These are phyloP conservation scores for Penicillium ucsense DNA, from an alignment of 495 filamentous ascomycete species.

Conservation along the genomic window DNA sequence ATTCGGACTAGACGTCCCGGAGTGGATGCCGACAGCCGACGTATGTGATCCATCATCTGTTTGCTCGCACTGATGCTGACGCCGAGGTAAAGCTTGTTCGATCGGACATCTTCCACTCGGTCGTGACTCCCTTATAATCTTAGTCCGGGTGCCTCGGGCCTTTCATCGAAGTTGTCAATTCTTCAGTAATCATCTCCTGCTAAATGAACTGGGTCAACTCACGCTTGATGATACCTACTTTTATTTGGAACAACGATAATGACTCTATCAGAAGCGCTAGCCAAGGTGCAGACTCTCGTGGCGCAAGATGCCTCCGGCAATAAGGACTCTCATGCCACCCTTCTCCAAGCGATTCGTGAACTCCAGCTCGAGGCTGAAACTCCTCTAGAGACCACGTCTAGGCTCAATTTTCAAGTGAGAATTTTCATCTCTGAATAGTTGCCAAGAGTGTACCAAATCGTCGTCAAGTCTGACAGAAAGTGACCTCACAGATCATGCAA, in stretches of 20 bases:
- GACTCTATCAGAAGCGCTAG: constrained; percentile 4
- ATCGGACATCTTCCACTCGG: no score
- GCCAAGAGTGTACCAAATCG: not conserved
- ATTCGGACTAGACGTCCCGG: no score
- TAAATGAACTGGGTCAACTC: no score
- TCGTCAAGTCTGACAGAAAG: not conserved
- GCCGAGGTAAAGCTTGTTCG: no score
- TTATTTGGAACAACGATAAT: not conserved
- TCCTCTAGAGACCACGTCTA: constrained; percentile 12
- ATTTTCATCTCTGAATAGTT: not conserved
- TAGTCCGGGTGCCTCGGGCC: no score
- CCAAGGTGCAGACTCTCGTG: constrained; percentile 11
- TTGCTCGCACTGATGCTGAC: no score
- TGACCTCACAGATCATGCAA: constrained; percentile 1
- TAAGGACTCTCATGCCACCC: constrained; percentile 7
- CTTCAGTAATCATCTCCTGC: no score
- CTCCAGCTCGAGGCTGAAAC: constrained; percentile 16
- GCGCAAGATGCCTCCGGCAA: constrained; percentile 8
- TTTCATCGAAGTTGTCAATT: no score
- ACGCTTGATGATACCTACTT: not conserved
- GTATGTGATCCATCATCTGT: no score
- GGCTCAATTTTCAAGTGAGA: constrained; percentile 17
- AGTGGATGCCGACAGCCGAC: no score
- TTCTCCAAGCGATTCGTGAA: constrained; percentile 12
- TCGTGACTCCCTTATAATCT: no score